Evolutionary conservation across 805 yeast species (phyloP).

Genomic region (Nadsonia fulvescens): DNA sequence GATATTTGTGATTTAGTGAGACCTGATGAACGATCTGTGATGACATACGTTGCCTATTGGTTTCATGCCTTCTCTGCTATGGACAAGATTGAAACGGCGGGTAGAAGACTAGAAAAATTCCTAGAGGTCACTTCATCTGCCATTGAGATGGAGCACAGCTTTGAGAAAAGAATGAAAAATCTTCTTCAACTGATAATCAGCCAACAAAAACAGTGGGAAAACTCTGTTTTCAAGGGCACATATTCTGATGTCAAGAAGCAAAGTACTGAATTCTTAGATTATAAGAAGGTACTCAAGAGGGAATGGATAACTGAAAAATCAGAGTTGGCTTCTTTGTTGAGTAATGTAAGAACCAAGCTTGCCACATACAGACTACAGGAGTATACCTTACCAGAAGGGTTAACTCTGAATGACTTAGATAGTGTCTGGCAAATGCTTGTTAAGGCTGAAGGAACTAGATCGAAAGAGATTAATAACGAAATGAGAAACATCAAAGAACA

Average conservation of each 20-base stretch:
- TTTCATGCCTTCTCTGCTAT: conserved; percentile 27
- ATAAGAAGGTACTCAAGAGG: conserved; percentile 17
- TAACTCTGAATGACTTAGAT: conserved; percentile 16
- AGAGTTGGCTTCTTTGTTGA: conserved; percentile 19
- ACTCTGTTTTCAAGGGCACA: conserved; percentile 11
- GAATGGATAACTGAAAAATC: conserved; percentile 23
- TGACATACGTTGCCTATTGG: conserved; percentile 43
- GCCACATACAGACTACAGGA: conserved; percentile 19
- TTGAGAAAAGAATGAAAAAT: conserved; percentile 17
- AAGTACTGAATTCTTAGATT: conserved; percentile 13
- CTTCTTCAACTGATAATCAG: conserved; percentile 14
- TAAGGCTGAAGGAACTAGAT: conserved; percentile 17
- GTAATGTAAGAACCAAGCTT: conserved; percentile 21
- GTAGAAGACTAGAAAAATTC: conserved; percentile 21
- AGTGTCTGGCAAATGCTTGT: conserved; percentile 18
- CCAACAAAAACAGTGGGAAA: conserved; percentile 15
- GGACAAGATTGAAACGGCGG: conserved; percentile 22
- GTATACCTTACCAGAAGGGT: conserved; percentile 20
- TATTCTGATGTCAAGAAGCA: conserved; percentile 16
- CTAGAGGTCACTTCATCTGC: conserved; percentile 18
- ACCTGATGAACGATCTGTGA: conserved; percentile 44
- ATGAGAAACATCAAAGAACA: conserved; percentile 19
- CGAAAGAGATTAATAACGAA: conserved; percentile 17
- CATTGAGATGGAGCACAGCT: conserved; percentile 17
- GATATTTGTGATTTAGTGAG: conserved; percentile 27